These are phyloP conservation scores for Penicillium sp. DNA, from an alignment of 2,329 filamentous ascomycete species.

Conservation along the genomic window DNA sequence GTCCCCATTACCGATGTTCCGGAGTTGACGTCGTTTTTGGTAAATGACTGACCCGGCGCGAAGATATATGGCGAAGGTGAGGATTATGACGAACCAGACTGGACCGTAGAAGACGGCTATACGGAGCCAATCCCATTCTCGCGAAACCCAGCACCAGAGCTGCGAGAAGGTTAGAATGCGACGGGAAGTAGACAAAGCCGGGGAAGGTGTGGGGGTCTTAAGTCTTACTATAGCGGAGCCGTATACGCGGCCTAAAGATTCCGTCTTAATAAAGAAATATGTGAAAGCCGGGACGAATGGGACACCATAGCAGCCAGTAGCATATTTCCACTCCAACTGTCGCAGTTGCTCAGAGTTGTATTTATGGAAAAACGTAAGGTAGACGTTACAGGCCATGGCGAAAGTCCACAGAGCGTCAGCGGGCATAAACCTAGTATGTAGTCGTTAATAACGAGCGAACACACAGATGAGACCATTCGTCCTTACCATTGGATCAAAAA, in stretches of 20 bases:
- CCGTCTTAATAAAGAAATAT: slow-evolving; percentile 67
- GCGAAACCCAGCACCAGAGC: slow-evolving; percentile 80
- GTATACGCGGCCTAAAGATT: slow-evolving; percentile 65
- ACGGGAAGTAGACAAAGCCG: not conserved
- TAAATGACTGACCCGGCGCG: slow-evolving; percentile 45
- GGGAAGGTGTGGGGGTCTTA: slow-evolving; percentile 1
- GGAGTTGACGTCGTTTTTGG: slow-evolving; percentile 65
- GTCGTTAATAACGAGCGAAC: not conserved
- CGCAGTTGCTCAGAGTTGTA: slow-evolving; percentile 69
- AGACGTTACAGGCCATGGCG: slow-evolving; percentile 83
- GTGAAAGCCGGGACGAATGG: slow-evolving; percentile 70
- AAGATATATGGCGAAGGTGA: slow-evolving; percentile 47
- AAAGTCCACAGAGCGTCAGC: slow-evolving; percentile 78
- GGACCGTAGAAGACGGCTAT: slow-evolving; percentile 72
- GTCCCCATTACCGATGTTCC: slow-evolving; percentile 56
- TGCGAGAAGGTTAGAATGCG: slow-evolving; percentile 22
- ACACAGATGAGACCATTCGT: too few species aligned
- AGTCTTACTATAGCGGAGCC: slow-evolving; percentile 69
- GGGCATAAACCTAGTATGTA: slow-evolving; percentile 68
- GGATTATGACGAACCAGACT: slow-evolving; percentile 46
- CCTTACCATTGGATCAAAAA: slow-evolving; percentile 82
- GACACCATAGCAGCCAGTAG: slow-evolving; percentile 71
- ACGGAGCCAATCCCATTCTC: slow-evolving; percentile 71
- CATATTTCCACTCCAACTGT: slow-evolving; percentile 71
- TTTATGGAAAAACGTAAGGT: slow-evolving; percentile 77